Evolutionary conservation across 179 eudicot species (phyloP), one percentile per base, ranked within the genome.

Genomic region (Beta corolliflora): DNA sequence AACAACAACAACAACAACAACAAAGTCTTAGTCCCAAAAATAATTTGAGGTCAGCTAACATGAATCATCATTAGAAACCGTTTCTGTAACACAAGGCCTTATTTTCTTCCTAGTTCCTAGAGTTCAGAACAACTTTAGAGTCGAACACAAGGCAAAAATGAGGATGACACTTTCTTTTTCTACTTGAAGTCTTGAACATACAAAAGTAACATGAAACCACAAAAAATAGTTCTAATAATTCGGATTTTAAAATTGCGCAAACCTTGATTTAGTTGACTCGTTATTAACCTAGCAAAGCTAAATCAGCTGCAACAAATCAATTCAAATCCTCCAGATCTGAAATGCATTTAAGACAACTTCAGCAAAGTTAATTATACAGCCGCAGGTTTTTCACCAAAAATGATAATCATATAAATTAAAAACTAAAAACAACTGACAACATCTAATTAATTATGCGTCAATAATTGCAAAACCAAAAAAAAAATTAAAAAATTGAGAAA

Each of bases 301-400:
- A 80, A 66, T 81, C 68, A 67, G 54, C 79, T 64, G 6, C 79
- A 45, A 81, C 29, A 16, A 15, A 55, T 55, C 64, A 65, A 58
- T 60, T 77, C 70, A 66, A 77, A 65, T 67, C 80, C 23, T 61
- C 63, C 84, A 56, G 86, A 84, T 81, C 81, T 77, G 77, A 18
- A 63, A 72, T 56, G 29, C 76, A 59, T 16, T 54, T n/a, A 63
- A 41, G 14, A 44, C 76, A 66, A 81, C 52, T 54, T 45, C 76
- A 81, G 55, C 81, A 61, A 73, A 68, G 19, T 0, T 13, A n/a
- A 73, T 25, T 41, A 44, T n/a, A 55, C 18, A 48, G 25, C 78
- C 36, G 64, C 25, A 36, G 10, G 70, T 16, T 11, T 29, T 9
- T 23, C 45, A n/a, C 65, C 4, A 23, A 56, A 46, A 45, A 46